Evolutionary conservation across 1,139 yeast species (phyloP), one percentile per base, ranked within the genome.

Genomic region (Protomyces inundatus): DNA sequence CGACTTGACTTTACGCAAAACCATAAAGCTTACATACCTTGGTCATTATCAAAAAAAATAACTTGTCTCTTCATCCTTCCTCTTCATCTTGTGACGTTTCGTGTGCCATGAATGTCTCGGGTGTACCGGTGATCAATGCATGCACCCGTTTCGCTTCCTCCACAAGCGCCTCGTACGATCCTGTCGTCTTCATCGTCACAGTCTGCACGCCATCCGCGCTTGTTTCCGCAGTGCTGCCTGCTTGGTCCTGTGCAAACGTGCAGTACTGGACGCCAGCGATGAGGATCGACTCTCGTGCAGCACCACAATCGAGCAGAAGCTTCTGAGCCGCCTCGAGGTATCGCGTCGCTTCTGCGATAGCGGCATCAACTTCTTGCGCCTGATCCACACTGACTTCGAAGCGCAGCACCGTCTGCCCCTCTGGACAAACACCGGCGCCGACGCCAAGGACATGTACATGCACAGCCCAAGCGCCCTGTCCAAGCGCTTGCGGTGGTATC

Each of bases 341-440:
- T 16, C 48, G 6, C 32, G n/a, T 30, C 23, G 32, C 48, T 4
- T 42, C 48, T 6, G 4, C 48, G 30, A 42, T 7, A 6, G 14
- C 42, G 14, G 12, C n/a, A 9, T 10, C 12, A 42, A 14, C 48
- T 42, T 42, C 48, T 23, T 23, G 23, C 23, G 23, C 23, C 23
- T 23, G 23, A 23, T 23, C 23, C 23, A 42, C 86, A 36, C 4
- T 10, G 12, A 37, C 60, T 45, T 91, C 86, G 68, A 90, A 79
- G 75, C 89, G 90, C 98, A 98, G 91, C 63, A 90, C 83, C 54
- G 95, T 83, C 71, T 91, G 93, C 55, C 90, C 95, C n/a, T 75
- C 75, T 0, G 98, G 96, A 70, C 96, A 90, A 68, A 88, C 87
- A 14, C 96, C 97, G 1, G 93, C 80, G 9, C 89, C 93, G n/a